These are phyloP conservation scores for Corymbia maculata DNA, from an alignment of 345 rosid species.

Conservation along the genomic window DNA sequence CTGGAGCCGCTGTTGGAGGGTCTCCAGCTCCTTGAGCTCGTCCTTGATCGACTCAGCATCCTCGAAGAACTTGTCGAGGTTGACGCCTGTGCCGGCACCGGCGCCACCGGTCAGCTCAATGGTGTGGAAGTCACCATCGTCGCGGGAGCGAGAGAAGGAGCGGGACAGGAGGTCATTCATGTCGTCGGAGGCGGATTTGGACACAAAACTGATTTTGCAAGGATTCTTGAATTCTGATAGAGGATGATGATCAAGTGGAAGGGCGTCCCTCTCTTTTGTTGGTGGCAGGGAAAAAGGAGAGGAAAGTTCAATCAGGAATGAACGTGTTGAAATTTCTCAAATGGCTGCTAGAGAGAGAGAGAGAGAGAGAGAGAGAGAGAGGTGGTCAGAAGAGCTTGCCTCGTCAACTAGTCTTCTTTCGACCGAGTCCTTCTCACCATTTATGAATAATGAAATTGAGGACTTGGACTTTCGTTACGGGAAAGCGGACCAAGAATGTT, in stretches of 20 bases:
- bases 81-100: conserved; percentile 35
- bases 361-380: not conserved
- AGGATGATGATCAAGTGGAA: not conserved
- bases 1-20: conserved; percentile 43
- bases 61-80: conserved; percentile 74
- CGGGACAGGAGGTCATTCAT: conserved; percentile 85
- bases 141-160: conserved; percentile 48
- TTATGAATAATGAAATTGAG: not conserved
- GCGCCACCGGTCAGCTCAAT: conserved; percentile 26
- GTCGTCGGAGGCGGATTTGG: not conserved
- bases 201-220: not conserved
- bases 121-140: not conserved
- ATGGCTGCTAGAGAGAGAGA: not conserved
- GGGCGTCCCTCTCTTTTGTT: not conserved
- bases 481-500: not conserved
- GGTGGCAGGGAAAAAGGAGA: not conserved
- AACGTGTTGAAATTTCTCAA: not conserved
- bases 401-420: not conserved
- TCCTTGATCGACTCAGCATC: conserved; percentile 82
- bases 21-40: conserved; percentile 68
- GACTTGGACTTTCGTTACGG: not conserved
- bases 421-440: not conserved
- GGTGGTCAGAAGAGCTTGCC: not conserved
- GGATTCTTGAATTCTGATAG: not conserved
- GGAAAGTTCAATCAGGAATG: not conserved